Evolutionary conservation across 495 filamentous ascomycete genomes (phyloP).

Genomic region (Mycothermus thermophilus): DNA sequence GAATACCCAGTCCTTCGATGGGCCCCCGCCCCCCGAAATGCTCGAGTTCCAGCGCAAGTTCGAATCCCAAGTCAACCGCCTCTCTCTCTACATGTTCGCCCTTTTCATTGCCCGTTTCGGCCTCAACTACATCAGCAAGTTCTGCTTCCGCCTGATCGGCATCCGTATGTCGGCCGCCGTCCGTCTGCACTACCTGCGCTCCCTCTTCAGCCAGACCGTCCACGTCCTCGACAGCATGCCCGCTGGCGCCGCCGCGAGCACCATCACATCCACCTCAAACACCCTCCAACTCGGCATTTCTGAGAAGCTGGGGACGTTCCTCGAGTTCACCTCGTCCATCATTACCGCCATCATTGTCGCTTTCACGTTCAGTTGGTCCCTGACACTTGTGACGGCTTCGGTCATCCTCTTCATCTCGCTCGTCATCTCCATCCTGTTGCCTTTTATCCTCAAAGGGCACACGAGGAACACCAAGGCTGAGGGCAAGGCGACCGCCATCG

Average conservation of each 20-base stretch:
- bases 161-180: constrained; percentile 39
- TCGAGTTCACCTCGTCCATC: constrained; percentile 43
- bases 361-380: constrained; percentile 42
- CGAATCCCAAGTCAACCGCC: constrained; percentile 9
- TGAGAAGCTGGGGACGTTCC: constrained; percentile 48
- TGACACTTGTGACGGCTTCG: constrained; percentile 43
- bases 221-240: constrained; percentile 46
- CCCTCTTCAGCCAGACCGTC: constrained; percentile 41
- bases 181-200: constrained; percentile 37
- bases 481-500: constrained; percentile 42
- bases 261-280: constrained; percentile 46
- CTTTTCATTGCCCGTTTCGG: constrained; percentile 33
- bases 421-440: constrained; percentile 39
- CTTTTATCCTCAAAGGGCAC: constrained; percentile 45
- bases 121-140: constrained; percentile 36
- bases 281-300: constrained; percentile 46
- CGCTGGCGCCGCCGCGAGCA: constrained; percentile 36
- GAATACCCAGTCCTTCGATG: too few relatives aligned
- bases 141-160: constrained; percentile 34
- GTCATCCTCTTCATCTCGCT: constrained; percentile 43
- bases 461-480: constrained; percentile 25
- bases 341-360: constrained; percentile 45
- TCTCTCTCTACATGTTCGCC: constrained; percentile 21
- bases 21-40: neutral
- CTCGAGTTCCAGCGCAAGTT: too few relatives aligned